Conservation (phyloP, 2,329 filamentous ascomycete genomes). For the Aureobasidium sp. region DNA sequence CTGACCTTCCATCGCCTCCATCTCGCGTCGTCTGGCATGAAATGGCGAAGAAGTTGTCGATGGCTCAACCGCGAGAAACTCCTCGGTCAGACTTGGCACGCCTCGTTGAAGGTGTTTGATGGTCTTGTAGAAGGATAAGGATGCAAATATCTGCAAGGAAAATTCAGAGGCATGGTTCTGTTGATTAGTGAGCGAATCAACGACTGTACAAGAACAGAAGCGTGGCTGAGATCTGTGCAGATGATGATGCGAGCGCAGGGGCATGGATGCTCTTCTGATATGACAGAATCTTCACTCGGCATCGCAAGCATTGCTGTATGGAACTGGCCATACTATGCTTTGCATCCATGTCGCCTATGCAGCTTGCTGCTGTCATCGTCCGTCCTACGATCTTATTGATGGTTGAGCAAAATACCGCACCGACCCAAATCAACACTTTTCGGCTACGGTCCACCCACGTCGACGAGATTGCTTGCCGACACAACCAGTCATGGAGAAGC, state of each 20-base stretch:
- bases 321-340: neutral
- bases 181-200: no score
- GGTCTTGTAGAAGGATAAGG: neutral
- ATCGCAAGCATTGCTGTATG: no score
- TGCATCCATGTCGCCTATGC: neutral
- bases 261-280: neutral
- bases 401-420: no score
- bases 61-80: neutral
- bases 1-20: conserved; percentile 9
- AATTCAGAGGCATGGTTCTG: no score
- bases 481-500: neutral
- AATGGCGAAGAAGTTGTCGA: conserved; percentile 13
- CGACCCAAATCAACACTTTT: no score
- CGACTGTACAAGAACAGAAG: no score
- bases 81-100: neutral
- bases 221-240: neutral
- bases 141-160: neutral
- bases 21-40: conserved; percentile 10
- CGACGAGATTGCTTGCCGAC: neutral
- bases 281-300: neutral
- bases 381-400: neutral
- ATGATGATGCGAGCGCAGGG: neutral
- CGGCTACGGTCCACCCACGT: neutral
- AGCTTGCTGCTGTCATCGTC: neutral
- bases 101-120: conserved; percentile 1